Evolutionary conservation across 129 eudicot species (phyloP), one percentile per base, ranked within the genome.

Genomic region (Sambucus nigra): DNA sequence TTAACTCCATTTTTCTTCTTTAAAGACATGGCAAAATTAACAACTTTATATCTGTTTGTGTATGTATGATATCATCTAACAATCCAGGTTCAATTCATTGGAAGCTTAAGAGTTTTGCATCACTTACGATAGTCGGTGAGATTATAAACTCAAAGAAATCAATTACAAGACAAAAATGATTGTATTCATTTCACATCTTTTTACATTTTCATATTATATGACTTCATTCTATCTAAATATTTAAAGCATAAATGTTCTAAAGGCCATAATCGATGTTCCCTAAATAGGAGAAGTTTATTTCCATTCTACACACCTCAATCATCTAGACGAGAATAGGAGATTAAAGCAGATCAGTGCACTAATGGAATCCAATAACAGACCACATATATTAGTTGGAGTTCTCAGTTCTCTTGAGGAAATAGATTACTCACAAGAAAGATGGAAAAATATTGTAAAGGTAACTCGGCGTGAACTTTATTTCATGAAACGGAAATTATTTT

Each of bases 391-490:
- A 70, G 99, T 91, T 1, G 96, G 96, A 64, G 96, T 94, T 21
- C 80, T 87, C 16, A 87, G 80, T 63, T 80, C 96, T 18, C 78
- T 91, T 19, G 95, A 91, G 47, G 91, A 82, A 69, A 74, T 89
- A 18, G 99, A 91, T 66, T 91, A 91, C 64, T 91, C 99, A 3
- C 57, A 76, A 5, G 94, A 91, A 56, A 86, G 99, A 82, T 91
- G 99, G 99, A 91, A 84, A 0, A 95, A 91, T 63, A 91, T 91
- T 32, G 84, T 91, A 25, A 85, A 91, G 91, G 99, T 91, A 59
- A 53, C 7, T 50, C n/a, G n/a, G n/a, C n/a, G n/a, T n/a, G n/a
- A n/a, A n/a, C n/a, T 18, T 3, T 5, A 9, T 20, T 17, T 41
- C 21, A n/a, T 16, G 26, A 44, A 59, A 45, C n/a, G 23, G 23